phyloP scores from a whole-genome alignment of 139 green algal species.

The Picochlorum sp. region DNA sequence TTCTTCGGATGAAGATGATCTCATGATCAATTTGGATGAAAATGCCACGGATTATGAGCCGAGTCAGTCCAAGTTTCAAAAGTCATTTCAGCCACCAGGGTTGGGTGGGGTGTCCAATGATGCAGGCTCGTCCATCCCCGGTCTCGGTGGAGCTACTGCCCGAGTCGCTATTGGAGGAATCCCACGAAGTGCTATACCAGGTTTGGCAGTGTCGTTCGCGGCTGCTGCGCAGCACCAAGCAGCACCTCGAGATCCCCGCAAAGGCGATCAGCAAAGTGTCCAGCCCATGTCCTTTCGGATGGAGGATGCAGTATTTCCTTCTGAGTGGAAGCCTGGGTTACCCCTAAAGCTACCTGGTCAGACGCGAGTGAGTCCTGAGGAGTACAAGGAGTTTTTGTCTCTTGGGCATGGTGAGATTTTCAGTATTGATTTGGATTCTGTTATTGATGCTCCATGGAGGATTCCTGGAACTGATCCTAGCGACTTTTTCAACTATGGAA shows the following conservation, averaged over 20 bases:
- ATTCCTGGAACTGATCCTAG: constrained; percentile 48
- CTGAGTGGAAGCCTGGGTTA: constrained; percentile 38
- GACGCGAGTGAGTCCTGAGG: constrained; percentile 66
- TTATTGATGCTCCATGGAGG: constrained; percentile 67
- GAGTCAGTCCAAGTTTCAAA: constrained; percentile 13
- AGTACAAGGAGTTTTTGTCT: constrained; percentile 82
- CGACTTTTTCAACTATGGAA: constrained; percentile 87
- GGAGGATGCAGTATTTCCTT: constrained; percentile 47
- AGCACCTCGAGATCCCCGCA: neutral
- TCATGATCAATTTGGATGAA: constrained; percentile 34
- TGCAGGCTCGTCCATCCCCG: neutral
- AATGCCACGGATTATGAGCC: constrained; percentile 28
- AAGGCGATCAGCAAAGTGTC: neutral
- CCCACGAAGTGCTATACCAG: constrained; percentile 23
- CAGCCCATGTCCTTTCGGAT: neutral
- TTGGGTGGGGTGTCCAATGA: constrained; percentile 7
- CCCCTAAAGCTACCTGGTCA: constrained; percentile 74
- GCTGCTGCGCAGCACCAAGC: neutral
- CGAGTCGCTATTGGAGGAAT: constrained; percentile 20
- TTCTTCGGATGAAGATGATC: constrained; percentile 24
- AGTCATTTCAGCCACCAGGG: constrained; percentile 1
- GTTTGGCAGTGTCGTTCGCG: neutral
- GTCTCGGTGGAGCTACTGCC: constrained; percentile 6
- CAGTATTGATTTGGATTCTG: constrained; percentile 62
- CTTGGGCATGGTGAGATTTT: constrained; percentile 86